Percentiles rank a stretch among this genome's conserved stretches.
Conservation (phyloP, 2,329 filamentous ascomycete species). For the Botrytis byssoidea region DNA sequence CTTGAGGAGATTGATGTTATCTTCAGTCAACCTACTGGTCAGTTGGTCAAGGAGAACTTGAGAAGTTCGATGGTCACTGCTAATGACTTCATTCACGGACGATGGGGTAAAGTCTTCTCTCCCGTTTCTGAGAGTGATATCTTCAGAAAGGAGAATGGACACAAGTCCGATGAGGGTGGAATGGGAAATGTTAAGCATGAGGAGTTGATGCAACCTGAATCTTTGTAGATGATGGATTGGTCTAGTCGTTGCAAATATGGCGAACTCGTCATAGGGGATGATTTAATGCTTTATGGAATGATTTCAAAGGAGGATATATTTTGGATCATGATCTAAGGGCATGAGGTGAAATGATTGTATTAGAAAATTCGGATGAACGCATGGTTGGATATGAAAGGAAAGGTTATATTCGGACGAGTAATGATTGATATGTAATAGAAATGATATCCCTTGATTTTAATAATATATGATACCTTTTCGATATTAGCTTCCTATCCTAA, state of each 20-base stretch:
- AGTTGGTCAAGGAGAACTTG: slow-evolving; percentile 60
- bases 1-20: slow-evolving; percentile 71
- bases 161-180: slow-evolving; percentile 26
- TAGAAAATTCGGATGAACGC: background rate
- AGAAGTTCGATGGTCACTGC: slow-evolving; percentile 37
- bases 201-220: slow-evolving; percentile 24
- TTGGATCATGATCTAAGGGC: background rate
- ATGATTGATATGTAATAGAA: slow-evolving; percentile 10
- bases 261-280: background rate
- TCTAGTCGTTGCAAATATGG: background rate
- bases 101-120: slow-evolving; percentile 37
- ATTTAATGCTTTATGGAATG: background rate
- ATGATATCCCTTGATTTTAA: slow-evolving; percentile 13
- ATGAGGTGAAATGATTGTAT: background rate
- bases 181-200: slow-evolving; percentile 26
- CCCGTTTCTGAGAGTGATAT: slow-evolving; percentile 35
- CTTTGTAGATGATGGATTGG: background rate
- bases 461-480: background rate
- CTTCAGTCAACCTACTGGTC: slow-evolving; percentile 61
- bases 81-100: slow-evolving; percentile 31
- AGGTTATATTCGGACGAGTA: background rate
- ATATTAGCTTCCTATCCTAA: too few relatives aligned
- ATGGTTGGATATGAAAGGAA: background rate
- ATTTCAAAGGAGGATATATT: background rate
- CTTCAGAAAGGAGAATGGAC: slow-evolving; percentile 34